Conservation (phyloP, 148 eudicot species). For the Limonium bicolor region DNA sequence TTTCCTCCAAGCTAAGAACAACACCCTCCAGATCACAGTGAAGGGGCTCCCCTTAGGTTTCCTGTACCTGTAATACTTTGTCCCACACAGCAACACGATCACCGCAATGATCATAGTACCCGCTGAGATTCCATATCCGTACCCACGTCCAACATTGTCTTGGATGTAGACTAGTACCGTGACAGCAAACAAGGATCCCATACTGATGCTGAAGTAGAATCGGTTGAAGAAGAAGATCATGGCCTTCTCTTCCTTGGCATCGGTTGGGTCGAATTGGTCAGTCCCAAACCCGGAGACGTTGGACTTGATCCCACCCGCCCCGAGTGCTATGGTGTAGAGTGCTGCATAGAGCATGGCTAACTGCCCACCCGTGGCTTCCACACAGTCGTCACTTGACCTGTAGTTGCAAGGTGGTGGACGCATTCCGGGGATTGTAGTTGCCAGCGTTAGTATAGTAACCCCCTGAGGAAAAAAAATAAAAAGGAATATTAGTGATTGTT, state of each 20-base stretch:
- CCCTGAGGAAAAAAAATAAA: background rate
- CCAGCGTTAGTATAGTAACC: background rate
- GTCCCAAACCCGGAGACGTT: conserved; percentile 86
- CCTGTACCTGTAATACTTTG: conserved; percentile 34
- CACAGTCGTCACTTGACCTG: conserved; percentile 12
- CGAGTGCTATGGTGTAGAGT: conserved; percentile 60
- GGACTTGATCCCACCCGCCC: conserved; percentile 77
- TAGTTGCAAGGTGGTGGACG: background rate
- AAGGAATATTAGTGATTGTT: background rate
- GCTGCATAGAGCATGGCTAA: conserved; percentile 52
- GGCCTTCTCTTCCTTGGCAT: conserved; percentile 43
- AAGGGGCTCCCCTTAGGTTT: conserved; percentile 77
- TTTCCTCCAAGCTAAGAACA: conserved; percentile 51
- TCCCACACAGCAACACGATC: conserved; percentile 21
- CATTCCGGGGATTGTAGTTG: background rate
- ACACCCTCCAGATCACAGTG: conserved; percentile 53
- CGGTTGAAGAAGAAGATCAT: conserved; percentile 51
- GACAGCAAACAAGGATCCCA: conserved; percentile 22
- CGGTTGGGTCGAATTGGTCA: conserved; percentile 54
- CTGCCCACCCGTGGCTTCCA: conserved; percentile 34
- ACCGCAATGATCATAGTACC: conserved; percentile 16
- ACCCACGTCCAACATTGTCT: conserved; percentile 38
- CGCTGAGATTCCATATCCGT: conserved; percentile 44
- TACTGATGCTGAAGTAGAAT: conserved; percentile 26
- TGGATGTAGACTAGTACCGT: conserved; percentile 38